A percentile compares a stretch with the other conserved stretches of the same genome.
Evolutionary conservation across 495 filamentous ascomycete species (phyloP).

Genomic region (Alectoria sarmentosa): DNA sequence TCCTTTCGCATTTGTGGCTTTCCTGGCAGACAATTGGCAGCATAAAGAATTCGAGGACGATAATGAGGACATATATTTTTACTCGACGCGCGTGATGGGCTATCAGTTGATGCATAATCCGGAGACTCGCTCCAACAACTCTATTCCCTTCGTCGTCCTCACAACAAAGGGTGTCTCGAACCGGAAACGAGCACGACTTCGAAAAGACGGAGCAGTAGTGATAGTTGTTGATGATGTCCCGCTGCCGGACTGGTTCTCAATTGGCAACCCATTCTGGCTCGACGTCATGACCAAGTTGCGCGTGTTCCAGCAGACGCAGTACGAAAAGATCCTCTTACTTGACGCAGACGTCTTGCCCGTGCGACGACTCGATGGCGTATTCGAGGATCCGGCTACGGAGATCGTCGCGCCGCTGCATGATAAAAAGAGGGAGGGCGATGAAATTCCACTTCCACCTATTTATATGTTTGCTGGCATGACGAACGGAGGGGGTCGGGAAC

Average conservation of each 20-base stretch:
- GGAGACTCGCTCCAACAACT: background rate
- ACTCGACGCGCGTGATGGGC: constrained; percentile 5
- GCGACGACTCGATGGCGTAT: background rate
- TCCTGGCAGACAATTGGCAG: background rate
- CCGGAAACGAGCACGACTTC: constrained; percentile 2
- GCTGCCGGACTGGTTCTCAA: background rate
- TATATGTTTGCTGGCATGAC: constrained; percentile 7
- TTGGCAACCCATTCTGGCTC: background rate
- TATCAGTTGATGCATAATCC: background rate
- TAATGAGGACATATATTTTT: constrained; percentile 1
- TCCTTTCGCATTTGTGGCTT: background rate
- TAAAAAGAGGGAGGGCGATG: background rate
- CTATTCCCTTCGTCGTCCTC: constrained; percentile 5
- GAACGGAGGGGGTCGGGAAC: background rate
- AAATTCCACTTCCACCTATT: background rate
- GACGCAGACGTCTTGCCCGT: constrained; percentile 1
- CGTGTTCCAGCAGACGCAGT: background rate
- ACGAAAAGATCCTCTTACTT: background rate
- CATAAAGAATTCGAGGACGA: background rate
- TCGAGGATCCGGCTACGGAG: background rate
- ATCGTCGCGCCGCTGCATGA: background rate
- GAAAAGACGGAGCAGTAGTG: constrained; percentile 3
- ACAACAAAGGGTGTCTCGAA: background rate
- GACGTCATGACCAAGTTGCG: background rate
- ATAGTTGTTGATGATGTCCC: background rate